Conservation (phyloP, 202 grass and related monocot species). For the Panicum virgatum region DNA sequence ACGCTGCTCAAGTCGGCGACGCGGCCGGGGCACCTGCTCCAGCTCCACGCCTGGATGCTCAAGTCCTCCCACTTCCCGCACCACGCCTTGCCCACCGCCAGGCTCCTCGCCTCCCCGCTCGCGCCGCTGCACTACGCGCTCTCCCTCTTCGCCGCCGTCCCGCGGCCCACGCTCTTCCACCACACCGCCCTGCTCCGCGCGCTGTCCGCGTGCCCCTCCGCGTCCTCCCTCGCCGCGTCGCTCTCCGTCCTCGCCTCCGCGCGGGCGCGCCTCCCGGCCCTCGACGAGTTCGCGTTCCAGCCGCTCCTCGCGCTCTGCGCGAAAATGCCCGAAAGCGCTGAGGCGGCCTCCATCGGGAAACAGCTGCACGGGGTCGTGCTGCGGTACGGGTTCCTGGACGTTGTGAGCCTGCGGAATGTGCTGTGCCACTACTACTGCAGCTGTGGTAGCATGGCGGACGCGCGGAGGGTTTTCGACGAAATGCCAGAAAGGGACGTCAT, state of each 20-base stretch:
- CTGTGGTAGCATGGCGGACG: background rate
- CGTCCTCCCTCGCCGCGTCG: background rate
- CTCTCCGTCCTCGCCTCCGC: constrained; percentile 40
- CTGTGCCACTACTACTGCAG: constrained; percentile 47
- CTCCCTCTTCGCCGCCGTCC: constrained; percentile 55
- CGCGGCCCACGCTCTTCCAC: constrained; percentile 54
- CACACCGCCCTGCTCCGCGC: constrained; percentile 49
- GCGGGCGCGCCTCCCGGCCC: constrained; percentile 30
- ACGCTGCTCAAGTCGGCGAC: constrained; percentile 47
- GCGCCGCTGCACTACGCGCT: constrained; percentile 46
- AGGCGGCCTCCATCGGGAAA: constrained; percentile 12
- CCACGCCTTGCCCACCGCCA: constrained; percentile 46
- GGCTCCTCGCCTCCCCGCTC: constrained; percentile 48
- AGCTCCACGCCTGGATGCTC: constrained; percentile 51
- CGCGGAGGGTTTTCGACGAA: constrained; percentile 46
- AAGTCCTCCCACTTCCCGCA: constrained; percentile 50
- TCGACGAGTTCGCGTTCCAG: constrained; percentile 58
- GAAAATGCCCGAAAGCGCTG: constrained; percentile 1
- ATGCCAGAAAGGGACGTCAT: constrained; percentile 33
- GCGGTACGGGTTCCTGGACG: constrained; percentile 26
- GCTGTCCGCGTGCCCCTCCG: constrained; percentile 22
- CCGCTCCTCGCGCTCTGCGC: constrained; percentile 47
- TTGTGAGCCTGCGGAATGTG: constrained; percentile 43
- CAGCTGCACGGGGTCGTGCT: constrained; percentile 46
- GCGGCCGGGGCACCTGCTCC: constrained; percentile 34